Percentiles rank a stretch among this genome's conserved stretches.
phyloP scores from a whole-genome alignment of 345 rosid genomes.

The Luvunga scandens region DNA sequence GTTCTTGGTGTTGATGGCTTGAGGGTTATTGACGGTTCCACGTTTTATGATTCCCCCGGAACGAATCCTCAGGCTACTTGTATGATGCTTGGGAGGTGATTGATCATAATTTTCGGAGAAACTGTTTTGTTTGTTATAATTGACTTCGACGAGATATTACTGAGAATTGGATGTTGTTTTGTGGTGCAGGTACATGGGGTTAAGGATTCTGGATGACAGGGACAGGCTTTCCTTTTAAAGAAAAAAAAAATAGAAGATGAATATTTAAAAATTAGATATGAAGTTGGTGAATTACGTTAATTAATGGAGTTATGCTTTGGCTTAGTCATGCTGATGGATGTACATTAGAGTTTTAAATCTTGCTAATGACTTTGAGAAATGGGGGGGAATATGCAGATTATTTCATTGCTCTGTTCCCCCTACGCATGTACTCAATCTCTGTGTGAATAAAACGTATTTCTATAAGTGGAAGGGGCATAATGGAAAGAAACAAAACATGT shows the following conservation, averaged over 20 bases:
- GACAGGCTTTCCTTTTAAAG: background rate
- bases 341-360: background rate
- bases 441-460: no score
- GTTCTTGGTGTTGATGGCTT: conserved; percentile 51
- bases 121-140: background rate
- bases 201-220: conserved; percentile 28
- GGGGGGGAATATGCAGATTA: background rate
- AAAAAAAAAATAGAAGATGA: background rate
- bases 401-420: background rate
- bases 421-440: no score
- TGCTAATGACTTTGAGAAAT: background rate
- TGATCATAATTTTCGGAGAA: background rate
- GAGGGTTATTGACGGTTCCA: conserved; percentile 63
- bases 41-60: conserved; percentile 55
- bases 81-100: conserved; percentile 84
- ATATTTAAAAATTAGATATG: no score
- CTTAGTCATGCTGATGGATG: background rate
- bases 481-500: no score
- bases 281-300: background rate
- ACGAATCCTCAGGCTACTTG: conserved; percentile 77
- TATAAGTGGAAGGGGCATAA: no score
- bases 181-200: conserved; percentile 46
- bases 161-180: background rate
- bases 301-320: background rate
- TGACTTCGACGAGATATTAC: background rate